These are phyloP conservation scores for Sporisorium sorghi DNA, from an alignment of 1,284 basidiomycete species.

Conservation along the genomic window DNA sequence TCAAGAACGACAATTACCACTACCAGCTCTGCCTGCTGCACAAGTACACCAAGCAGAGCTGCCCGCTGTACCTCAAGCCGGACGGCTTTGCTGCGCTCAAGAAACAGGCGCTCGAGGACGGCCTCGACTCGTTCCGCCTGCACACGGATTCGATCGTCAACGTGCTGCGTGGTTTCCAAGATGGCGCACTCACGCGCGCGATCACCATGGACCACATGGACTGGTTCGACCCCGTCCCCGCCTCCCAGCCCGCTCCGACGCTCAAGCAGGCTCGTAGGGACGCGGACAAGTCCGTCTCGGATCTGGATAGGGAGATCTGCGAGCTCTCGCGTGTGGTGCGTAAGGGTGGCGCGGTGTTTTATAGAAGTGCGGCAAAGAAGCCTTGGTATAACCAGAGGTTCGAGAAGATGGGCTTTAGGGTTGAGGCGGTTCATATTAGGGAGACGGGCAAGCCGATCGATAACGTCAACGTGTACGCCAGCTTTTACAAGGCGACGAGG, in stretches of 20 bases:
- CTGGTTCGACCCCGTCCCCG: constrained; percentile 77
- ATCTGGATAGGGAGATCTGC: constrained; percentile 76
- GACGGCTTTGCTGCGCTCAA: constrained; percentile 76
- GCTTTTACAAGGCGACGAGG: constrained; percentile 70
- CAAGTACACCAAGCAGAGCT: constrained; percentile 77
- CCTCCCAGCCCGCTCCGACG: constrained; percentile 70
- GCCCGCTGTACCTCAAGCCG: constrained; percentile 80
- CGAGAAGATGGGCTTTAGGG: constrained; percentile 70
- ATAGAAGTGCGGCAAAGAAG: constrained; percentile 78
- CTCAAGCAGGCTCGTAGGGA: constrained; percentile 68
- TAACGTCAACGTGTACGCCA: constrained; percentile 76
- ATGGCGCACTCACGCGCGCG: constrained; percentile 62
- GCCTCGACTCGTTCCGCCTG: constrained; percentile 77
- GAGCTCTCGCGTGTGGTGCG: constrained; percentile 77
- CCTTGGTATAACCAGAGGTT: constrained; percentile 82
- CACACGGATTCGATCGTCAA: constrained; percentile 83
- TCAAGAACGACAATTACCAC: constrained; percentile 68
- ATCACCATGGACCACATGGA: constrained; percentile 86
- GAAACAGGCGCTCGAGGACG: constrained; percentile 71
- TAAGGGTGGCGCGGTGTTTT: constrained; percentile 77
- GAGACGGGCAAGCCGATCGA: constrained; percentile 72
- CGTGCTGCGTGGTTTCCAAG: constrained; percentile 72
- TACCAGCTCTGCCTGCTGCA: constrained; percentile 74
- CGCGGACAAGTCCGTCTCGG: constrained; percentile 70
- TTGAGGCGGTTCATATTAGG: constrained; percentile 64